Evolutionary conservation across 129 eudicot genomes (phyloP).

Genomic region (Rutidosis leptorrhynchoides): DNA sequence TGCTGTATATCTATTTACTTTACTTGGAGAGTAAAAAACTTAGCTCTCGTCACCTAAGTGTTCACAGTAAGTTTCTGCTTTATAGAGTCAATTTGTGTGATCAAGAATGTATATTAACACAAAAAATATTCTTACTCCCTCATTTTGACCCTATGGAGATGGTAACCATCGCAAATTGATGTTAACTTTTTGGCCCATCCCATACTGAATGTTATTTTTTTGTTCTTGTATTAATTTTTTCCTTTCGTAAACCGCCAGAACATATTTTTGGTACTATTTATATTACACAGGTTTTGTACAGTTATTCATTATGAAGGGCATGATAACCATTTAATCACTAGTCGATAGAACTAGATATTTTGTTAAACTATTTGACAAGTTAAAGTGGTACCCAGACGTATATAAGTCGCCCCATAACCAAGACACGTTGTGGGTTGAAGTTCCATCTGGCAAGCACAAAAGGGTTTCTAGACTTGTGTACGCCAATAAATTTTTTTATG

Average conservation of each 20-base stretch:
- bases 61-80: no score
- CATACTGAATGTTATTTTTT: background rate
- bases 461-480: background rate
- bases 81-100: no score
- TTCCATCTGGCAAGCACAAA: background rate
- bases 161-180: background rate
- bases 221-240: background rate
- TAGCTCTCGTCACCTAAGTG: no score
- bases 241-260: background rate
- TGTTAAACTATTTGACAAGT: background rate
- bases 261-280: no score
- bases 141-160: background rate
- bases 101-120: no score
- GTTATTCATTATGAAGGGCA: background rate
- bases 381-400: background rate
- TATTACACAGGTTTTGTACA: background rate
- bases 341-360: background rate
- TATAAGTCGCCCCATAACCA: background rate
- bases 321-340: background rate
- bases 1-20: no score
- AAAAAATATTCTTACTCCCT: no score
- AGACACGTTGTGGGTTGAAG: background rate
- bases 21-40: no score
- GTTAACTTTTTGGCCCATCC: background rate
- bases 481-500: background rate